Conservation (phyloP, 345 rosid genomes). For the Ailanthus altissimus region DNA sequence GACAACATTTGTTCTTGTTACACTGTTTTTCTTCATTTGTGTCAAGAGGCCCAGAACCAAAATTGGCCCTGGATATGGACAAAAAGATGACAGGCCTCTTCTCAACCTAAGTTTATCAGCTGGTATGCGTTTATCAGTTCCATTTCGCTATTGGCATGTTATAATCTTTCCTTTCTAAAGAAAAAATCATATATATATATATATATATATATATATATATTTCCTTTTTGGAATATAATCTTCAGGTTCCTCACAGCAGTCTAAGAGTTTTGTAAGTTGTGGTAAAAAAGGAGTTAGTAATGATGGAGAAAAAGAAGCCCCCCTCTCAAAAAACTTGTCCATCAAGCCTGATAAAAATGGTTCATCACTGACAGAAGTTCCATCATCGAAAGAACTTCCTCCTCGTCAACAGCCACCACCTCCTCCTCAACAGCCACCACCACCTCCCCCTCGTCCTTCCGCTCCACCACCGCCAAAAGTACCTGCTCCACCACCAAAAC, state of each 20-base stretch:
- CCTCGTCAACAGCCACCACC: constrained; percentile 44
- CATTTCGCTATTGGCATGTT: not conserved
- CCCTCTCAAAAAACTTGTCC: constrained; percentile 32
- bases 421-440: constrained; percentile 50
- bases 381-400: constrained; percentile 25
- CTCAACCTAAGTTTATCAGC: constrained; percentile 49
- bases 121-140: constrained; percentile 40
- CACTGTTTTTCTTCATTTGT: constrained; percentile 62
- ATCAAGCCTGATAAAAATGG: constrained; percentile 32
- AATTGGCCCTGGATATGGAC: constrained; percentile 36
- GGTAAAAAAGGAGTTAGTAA: constrained; percentile 24
- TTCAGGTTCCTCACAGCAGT: constrained; percentile 64
- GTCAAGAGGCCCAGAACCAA: constrained; percentile 31
- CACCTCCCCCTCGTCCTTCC: constrained; percentile 56
- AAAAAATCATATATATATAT: too few species aligned
- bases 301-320: constrained; percentile 27
- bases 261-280: constrained; percentile 42
- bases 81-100: constrained; percentile 75
- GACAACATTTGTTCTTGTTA: constrained; percentile 49
- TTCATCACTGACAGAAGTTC: constrained; percentile 27
- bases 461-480: constrained; percentile 55
- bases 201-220: too few species aligned
- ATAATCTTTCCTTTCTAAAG: not conserved
- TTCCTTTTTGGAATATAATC: constrained; percentile 12
- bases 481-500: constrained; percentile 34